Evolutionary conservation across 139 green algal species (phyloP), one percentile per base, ranked within the genome.

Genomic region (Ulvella scutata): DNA sequence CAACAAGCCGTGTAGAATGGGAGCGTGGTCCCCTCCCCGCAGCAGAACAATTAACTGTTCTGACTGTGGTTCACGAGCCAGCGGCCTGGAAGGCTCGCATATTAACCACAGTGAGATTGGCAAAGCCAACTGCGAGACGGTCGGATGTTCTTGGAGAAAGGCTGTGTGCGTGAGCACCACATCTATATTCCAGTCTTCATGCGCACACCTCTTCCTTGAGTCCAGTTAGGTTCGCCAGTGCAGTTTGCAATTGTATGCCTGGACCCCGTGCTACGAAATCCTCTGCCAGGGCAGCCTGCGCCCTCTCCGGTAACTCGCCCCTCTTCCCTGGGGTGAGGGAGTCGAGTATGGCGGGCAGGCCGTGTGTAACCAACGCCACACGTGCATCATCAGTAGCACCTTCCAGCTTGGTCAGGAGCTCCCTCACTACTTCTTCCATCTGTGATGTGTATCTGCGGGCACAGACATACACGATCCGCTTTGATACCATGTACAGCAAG

Each of bases 341-440:
- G 31, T 67, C 51, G 9, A 67, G 51, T 26, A 67, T 26, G 17
- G n/a, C 51, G 9, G 51, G 51, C 51, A 67, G 17, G 20, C 33
- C 51, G 33, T 67, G 51, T 26, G 31, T n/a, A 6, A 88, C 78
- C 73, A 97, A 82, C 37, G 72, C 43, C 7, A 95, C 38, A 44
- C 92, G 88, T 10, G 93, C 90, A 0, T 90, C 88, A 73, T 98
- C 92, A 17, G 82, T 92, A 37, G 91, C 88, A 28, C 61, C 82
- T 28, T 88, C 84, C 78, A 97, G 79, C 44, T 43, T 34, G 36
- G 86, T 77, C 6, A 87, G 75, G 79, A 87, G 84, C 33, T 81
- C 67, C 9, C 92, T 79, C 59, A 91, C 85, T 28, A 95, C 23
- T 23, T 37, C 76, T 77, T 98, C 93, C 37, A 97, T 89, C 84